These are phyloP conservation scores for Pilaira anomala DNA, from an alignment of 192 early-diverging fungal species.

Conservation along the genomic window DNA sequence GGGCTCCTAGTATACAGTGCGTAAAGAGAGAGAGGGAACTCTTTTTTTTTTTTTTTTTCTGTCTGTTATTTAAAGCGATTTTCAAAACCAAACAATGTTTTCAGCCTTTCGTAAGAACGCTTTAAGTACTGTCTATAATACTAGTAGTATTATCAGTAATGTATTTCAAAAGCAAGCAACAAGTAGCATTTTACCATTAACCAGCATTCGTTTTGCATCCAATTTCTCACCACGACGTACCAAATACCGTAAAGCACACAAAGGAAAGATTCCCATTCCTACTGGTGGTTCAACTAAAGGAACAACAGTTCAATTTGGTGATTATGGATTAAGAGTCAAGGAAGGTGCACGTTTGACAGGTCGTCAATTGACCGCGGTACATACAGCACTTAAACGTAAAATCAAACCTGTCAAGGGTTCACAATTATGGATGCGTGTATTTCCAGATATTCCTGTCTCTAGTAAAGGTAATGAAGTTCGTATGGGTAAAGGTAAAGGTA, in stretches of 20 bases:
- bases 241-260: constrained; percentile 81
- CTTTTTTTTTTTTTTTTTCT: too few relatives aligned
- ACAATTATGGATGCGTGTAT: constrained; percentile 80
- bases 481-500: constrained; percentile 98
- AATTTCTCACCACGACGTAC: constrained; percentile 73
- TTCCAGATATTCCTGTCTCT: constrained; percentile 91
- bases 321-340: constrained; percentile 89
- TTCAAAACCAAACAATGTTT: constrained; percentile 1
- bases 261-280: constrained; percentile 81
- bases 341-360: constrained; percentile 80
- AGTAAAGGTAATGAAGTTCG: constrained; percentile 87
- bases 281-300: constrained; percentile 84
- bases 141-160: constrained; percentile 6
- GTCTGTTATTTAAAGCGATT: too few relatives aligned
- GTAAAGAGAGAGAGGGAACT: too few relatives aligned
- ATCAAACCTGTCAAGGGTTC: constrained; percentile 87
- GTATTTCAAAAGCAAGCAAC: not conserved
- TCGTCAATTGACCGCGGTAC: constrained; percentile 76
- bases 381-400: constrained; percentile 69
- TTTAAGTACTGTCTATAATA: constrained; percentile 1
- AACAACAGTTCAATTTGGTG: constrained; percentile 83
- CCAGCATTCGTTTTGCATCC: constrained; percentile 51
- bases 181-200: not conserved
- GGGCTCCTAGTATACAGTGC: too few relatives aligned
- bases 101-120: constrained; percentile 12